Conservation (phyloP, 192 early-diverging fungal genomes). For the Gryganskiella cystojenkinii region DNA sequence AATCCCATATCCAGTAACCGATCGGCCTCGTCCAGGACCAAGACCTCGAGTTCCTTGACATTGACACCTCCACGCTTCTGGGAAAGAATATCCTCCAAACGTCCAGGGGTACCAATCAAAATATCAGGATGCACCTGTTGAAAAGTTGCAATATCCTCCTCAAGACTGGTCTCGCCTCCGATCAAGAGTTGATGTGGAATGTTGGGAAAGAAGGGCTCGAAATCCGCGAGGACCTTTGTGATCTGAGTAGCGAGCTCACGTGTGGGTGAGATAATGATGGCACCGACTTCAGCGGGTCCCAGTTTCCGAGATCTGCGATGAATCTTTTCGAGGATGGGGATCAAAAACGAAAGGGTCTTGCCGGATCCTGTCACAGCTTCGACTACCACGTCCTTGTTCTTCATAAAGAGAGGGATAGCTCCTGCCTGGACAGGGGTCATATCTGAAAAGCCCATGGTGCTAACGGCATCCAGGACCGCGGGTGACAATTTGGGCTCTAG, state of each 20-base stretch:
- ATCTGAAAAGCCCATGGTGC: constrained; percentile 76
- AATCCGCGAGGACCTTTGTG: constrained; percentile 71
- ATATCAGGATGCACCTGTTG: constrained; percentile 79
- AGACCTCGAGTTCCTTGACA: constrained; percentile 83
- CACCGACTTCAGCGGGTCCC: constrained; percentile 82
- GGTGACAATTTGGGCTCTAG: constrained; percentile 69
- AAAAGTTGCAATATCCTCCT: constrained; percentile 72
- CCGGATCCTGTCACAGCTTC: constrained; percentile 98
- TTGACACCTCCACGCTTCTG: constrained; percentile 65
- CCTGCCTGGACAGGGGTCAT: constrained; percentile 97
- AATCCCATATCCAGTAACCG: constrained; percentile 96
- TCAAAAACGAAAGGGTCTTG: constrained; percentile 92
- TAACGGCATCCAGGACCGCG: constrained; percentile 64
- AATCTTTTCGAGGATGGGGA: constrained; percentile 93
- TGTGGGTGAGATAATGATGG: constrained; percentile 90
- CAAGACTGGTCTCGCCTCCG: constrained; percentile 72
- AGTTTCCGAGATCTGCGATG: constrained; percentile 67
- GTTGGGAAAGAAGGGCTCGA: constrained; percentile 58
- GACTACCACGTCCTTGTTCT: constrained; percentile 96
- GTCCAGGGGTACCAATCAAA: constrained; percentile 91
- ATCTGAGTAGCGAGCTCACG: constrained; percentile 93
- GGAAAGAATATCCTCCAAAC: constrained; percentile 83
- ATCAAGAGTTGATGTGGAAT: constrained; percentile 73
- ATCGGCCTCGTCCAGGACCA: constrained; percentile 97
- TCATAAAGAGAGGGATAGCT: constrained; percentile 91